A percentile compares a stretch with the other conserved stretches of the same genome.
Conservation (phyloP, 78 protist genomes). For the Neovahlkampfia damariscottae region DNA sequence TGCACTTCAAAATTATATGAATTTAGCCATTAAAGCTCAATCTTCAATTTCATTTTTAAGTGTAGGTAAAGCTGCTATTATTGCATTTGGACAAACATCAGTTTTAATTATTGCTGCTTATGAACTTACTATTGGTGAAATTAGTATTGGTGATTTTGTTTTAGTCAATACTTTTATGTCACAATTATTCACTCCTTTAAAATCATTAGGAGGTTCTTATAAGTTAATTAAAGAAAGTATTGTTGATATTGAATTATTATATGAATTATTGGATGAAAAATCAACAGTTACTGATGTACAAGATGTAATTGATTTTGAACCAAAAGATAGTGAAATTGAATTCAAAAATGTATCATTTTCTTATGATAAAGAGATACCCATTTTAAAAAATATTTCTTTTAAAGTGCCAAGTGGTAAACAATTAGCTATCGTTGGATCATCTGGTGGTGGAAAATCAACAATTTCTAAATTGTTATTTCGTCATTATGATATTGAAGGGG, state of each 20-base stretch:
- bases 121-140: not conserved
- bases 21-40: conserved; percentile 32
- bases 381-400: conserved; percentile 40
- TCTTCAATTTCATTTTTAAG: conserved; percentile 44
- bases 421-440: conserved; percentile 79
- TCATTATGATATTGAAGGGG: conserved; percentile 44
- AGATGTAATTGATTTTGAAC: not conserved
- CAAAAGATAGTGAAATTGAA: conserved; percentile 1
- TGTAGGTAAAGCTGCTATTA: conserved; percentile 53
- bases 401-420: conserved; percentile 48
- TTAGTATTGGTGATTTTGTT: conserved; percentile 57
- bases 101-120: conserved; percentile 54
- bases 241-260: conserved; percentile 60
- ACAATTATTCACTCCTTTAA: conserved; percentile 75
- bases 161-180: conserved; percentile 53
- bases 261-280: conserved; percentile 27
- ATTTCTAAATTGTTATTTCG: conserved; percentile 52
- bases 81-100: conserved; percentile 36
- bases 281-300: not conserved
- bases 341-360: conserved; percentile 50
- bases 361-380: conserved; percentile 22
- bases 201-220: conserved; percentile 49
- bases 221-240: conserved; percentile 54
- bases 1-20: conserved; percentile 19
- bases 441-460: conserved; percentile 81